phyloP scores from a whole-genome alignment of 805 yeast genomes.

The Yarrowia sp. region DNA sequence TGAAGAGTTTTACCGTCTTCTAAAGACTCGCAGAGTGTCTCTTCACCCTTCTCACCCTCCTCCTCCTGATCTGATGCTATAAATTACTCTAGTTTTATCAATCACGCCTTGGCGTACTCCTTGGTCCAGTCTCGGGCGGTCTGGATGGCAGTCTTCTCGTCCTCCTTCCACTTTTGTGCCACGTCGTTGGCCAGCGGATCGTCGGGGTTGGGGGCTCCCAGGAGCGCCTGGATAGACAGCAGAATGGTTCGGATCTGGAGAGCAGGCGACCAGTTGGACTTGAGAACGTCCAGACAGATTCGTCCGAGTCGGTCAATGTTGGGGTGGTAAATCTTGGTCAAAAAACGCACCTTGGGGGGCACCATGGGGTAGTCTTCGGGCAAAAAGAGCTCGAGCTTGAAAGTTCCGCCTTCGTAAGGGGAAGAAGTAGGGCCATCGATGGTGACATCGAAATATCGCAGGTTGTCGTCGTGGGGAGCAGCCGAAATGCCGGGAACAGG shows the following conservation, averaged over 20 bases:
- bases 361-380: conserved; percentile 99
- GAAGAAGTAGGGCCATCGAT: conserved; percentile 91
- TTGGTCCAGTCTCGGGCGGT: conserved; percentile 82
- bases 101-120: conserved; percentile 56
- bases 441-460: conserved; percentile 89
- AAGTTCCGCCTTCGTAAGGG: conserved; percentile 82
- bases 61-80: conserved; percentile 2
- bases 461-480: conserved; percentile 89
- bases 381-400: conserved; percentile 81
- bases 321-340: conserved; percentile 95
- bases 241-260: conserved; percentile 91
- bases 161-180: conserved; percentile 93
- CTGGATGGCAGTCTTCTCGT: conserved; percentile 77
- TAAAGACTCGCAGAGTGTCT: too few relatives aligned
- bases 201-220: conserved; percentile 97
- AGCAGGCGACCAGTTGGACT: conserved; percentile 98
- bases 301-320: conserved; percentile 95
- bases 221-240: conserved; percentile 87
- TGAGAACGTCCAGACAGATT: conserved; percentile 92
- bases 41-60: too few relatives aligned
- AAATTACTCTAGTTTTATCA: conserved; percentile 23
- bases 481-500: conserved; percentile 98
- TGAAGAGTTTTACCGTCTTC: too few relatives aligned
- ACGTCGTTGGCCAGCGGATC: conserved; percentile 98
- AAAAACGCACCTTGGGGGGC: conserved; percentile 93